Percentiles rank a stretch among this genome's conserved stretches.
Conservation (phyloP, 2,329 filamentous ascomycete genomes). For the Fusarium proliferatum region DNA sequence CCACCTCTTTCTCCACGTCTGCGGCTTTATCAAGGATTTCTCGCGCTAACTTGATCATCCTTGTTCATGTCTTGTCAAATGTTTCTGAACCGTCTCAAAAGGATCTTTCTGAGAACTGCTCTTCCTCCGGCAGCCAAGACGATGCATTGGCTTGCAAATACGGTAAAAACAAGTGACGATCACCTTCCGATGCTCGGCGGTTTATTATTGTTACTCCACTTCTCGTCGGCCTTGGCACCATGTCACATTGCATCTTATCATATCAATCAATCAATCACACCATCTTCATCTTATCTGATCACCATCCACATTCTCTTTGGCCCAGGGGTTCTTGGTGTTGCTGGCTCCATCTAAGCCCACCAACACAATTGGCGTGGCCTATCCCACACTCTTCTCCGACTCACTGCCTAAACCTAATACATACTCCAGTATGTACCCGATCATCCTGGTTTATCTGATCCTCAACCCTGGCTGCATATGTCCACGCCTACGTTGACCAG, state of each 20-base stretch:
- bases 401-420: neutral
- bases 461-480: neutral
- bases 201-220: neutral
- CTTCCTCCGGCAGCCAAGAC: neutral
- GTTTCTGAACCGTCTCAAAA: neutral
- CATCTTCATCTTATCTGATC: constrained; percentile 43
- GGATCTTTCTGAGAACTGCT: neutral
- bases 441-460: neutral
- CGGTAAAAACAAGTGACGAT: constrained; percentile 8
- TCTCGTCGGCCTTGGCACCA: constrained; percentile 5
- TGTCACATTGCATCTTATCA: constrained; percentile 31
- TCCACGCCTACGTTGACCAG: neutral
- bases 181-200: constrained; percentile 7
- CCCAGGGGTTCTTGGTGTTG: neutral
- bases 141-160: neutral
- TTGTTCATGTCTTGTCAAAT: neutral
- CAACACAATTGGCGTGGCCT: constrained; percentile 1
- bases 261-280: constrained; percentile 34
- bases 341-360: neutral
- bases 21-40: constrained; percentile 13
- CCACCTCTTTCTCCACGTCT: constrained; percentile 10
- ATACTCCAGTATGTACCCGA: neutral
- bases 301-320: neutral
- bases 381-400: neutral
- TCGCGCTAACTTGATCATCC: neutral